phyloP scores from a whole-genome alignment of 169 alveolate genomes.

The Plasmodium coatneyi region DNA sequence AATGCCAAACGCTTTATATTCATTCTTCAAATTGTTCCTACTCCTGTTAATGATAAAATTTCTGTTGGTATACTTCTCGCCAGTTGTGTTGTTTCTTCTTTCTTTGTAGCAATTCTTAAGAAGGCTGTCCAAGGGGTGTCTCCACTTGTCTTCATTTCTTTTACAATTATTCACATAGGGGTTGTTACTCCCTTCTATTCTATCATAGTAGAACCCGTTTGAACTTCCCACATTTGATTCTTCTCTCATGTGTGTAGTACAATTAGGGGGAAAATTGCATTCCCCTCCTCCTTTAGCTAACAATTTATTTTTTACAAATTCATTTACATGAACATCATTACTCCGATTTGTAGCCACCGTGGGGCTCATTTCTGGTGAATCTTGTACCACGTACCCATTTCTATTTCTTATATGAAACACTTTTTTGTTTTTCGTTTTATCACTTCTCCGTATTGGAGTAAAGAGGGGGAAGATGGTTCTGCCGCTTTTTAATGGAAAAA shows the following conservation, averaged over 20 bases:
- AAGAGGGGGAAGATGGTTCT: not conserved
- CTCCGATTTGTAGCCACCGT: not conserved
- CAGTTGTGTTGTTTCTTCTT: not conserved
- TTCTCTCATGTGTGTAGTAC: not conserved
- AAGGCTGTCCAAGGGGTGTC: not conserved
- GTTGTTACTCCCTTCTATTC: not conserved
- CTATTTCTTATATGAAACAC: not conserved
- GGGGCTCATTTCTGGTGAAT: not conserved
- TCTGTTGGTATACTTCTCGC: not conserved
- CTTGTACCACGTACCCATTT: not conserved
- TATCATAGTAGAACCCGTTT: not conserved
- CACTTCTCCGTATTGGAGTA: not conserved
- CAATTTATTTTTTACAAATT: slow-evolving; percentile 3
- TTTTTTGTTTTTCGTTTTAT: not conserved
- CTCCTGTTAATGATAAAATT: not conserved
- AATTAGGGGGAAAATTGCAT: not conserved
- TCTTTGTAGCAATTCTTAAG: not conserved
- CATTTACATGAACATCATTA: not conserved
- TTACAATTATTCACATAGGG: not conserved
- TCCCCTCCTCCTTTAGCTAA: not conserved
- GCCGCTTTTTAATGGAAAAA: not conserved
- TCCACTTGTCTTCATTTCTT: not conserved
- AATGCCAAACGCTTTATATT: not conserved
- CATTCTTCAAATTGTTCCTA: not conserved
- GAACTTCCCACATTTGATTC: not conserved